Evolutionary conservation across 768 basidiomycete species (phyloP).

Genomic region (Russula emetica): DNA sequence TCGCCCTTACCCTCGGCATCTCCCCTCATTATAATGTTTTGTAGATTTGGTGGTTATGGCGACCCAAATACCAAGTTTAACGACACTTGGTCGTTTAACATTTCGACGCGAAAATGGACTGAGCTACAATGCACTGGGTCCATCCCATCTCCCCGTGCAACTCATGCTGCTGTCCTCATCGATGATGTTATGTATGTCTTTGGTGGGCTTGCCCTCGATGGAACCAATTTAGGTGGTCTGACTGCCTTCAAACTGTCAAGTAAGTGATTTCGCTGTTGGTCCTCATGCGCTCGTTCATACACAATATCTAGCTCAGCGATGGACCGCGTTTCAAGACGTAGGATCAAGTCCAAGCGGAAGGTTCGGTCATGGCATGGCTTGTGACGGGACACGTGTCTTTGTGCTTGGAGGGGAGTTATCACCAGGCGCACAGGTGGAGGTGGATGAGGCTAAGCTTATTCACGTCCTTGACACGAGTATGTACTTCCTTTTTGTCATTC

Average conservation of each 20-base stretch:
- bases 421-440: slow-evolving; percentile 56
- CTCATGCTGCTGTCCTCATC: slow-evolving; percentile 91
- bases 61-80: slow-evolving; percentile 99
- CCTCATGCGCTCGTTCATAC: background rate
- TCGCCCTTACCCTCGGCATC: no score
- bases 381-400: slow-evolving; percentile 80
- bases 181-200: slow-evolving; percentile 98
- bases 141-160: slow-evolving; percentile 90
- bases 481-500: slow-evolving; percentile 35
- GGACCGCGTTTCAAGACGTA: slow-evolving; percentile 99
- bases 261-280: slow-evolving; percentile 43
- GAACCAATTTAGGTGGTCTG: slow-evolving; percentile 89
- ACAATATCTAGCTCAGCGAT: slow-evolving; percentile 70
- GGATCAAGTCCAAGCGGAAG: slow-evolving; percentile 89
- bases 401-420: slow-evolving; percentile 94
- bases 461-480: slow-evolving; percentile 92
- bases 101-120: slow-evolving; percentile 75
- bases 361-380: slow-evolving; percentile 96
- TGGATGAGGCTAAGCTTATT: slow-evolving; percentile 74
- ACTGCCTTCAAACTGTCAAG: slow-evolving; percentile 97
- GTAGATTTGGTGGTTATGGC: slow-evolving; percentile 81
- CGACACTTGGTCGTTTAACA: slow-evolving; percentile 94
- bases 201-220: slow-evolving; percentile 94
- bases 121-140: slow-evolving; percentile 97
- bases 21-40: no score